Conservation (phyloP, 805 yeast species). For the Blastobotrys mokoenaii region DNA sequence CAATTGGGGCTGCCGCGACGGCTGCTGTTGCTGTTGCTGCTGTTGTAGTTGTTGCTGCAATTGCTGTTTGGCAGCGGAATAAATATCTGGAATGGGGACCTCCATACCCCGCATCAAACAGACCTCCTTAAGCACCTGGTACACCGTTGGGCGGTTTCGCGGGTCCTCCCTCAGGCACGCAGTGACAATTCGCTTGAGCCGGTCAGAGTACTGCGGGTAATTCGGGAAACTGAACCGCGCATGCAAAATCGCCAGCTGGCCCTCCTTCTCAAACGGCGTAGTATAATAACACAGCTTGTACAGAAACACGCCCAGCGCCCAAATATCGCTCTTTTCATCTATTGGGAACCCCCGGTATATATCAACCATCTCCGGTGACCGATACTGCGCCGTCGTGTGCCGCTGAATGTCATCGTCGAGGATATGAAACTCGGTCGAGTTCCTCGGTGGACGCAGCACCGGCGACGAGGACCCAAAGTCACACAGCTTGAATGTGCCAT, state of each 20-base stretch:
- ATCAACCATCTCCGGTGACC: conserved; percentile 96
- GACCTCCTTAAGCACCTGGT: conserved; percentile 62
- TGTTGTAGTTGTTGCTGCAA: conserved; percentile 2
- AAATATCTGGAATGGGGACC: conserved; percentile 36
- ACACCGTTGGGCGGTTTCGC: conserved; percentile 72
- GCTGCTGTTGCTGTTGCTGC: conserved; percentile 2
- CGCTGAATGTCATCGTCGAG: conserved; percentile 76
- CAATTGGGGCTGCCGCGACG: not conserved
- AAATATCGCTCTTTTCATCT: conserved; percentile 86
- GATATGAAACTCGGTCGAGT: conserved; percentile 62
- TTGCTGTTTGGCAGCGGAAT: conserved; percentile 7
- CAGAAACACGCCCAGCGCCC: conserved; percentile 93
- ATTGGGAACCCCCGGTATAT: conserved; percentile 73
- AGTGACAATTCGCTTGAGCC: conserved; percentile 64
- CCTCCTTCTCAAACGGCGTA: conserved; percentile 83
- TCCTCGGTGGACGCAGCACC: conserved; percentile 64
- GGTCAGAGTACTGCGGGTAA: conserved; percentile 59
- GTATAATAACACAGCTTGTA: conserved; percentile 87
- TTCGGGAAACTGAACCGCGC: conserved; percentile 72
- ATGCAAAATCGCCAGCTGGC: conserved; percentile 79
- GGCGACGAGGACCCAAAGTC: conserved; percentile 89
- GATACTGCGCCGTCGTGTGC: conserved; percentile 92
- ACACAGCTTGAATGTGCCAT: conserved; percentile 71
- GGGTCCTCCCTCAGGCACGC: conserved; percentile 82
- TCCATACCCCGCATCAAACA: conserved; percentile 51